Evolutionary conservation across 257 asterid species (phyloP).

Genomic region (Fraxinus excelsior): DNA sequence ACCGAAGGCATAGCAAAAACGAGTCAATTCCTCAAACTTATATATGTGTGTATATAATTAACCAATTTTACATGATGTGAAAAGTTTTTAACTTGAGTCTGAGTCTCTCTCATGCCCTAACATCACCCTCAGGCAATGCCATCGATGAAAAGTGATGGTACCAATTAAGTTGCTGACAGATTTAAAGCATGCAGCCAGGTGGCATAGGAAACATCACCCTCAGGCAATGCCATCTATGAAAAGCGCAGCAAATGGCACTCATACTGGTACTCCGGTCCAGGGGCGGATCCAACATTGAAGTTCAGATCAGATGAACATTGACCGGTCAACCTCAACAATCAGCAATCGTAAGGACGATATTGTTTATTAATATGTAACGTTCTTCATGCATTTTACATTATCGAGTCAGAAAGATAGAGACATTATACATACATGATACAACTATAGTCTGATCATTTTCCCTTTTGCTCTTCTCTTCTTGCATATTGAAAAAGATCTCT

Average conservation of each 20-base stretch:
- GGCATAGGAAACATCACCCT: conserved; percentile 8
- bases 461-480: too few relatives aligned
- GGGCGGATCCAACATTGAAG: too few relatives aligned
- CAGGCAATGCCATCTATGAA: background rate
- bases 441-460: too few relatives aligned
- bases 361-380: too few relatives aligned
- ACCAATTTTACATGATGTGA: background rate
- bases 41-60: background rate
- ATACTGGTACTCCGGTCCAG: too few relatives aligned
- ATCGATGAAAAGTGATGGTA: background rate
- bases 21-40: background rate
- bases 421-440: too few relatives aligned
- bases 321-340: too few relatives aligned
- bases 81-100: background rate
- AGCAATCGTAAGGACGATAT: too few relatives aligned
- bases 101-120: background rate
- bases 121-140: background rate
- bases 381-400: too few relatives aligned
- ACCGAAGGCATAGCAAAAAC: background rate
- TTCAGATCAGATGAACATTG: too few relatives aligned
- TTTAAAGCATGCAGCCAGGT: conserved; percentile 4
- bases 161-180: conserved; percentile 14
- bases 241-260: background rate
- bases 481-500: too few relatives aligned
- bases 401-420: too few relatives aligned